Evolutionary conservation across 2,329 filamentous ascomycete species (phyloP).

Genomic region (Thielaviopsis musarum): DNA sequence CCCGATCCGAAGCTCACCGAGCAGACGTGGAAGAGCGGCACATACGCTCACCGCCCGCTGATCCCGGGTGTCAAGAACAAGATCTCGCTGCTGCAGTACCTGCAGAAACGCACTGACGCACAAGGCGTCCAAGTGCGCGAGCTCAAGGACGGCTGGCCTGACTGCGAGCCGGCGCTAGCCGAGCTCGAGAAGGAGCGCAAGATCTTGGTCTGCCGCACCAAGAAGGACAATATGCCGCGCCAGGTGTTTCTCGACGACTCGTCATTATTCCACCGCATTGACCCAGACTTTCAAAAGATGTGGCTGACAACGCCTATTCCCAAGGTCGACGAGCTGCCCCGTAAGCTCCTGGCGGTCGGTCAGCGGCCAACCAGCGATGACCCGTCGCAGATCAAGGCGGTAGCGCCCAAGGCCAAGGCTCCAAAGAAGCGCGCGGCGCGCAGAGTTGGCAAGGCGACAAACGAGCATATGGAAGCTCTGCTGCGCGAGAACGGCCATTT

Average conservation of each 20-base stretch:
- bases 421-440: constrained; percentile 52
- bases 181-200: constrained; percentile 62
- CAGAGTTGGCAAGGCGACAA: constrained; percentile 65
- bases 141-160: constrained; percentile 88
- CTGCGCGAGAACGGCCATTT: constrained; percentile 51
- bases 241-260: constrained; percentile 84
- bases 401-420: constrained; percentile 44
- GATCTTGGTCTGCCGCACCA: constrained; percentile 72
- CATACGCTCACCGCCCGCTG: constrained; percentile 69
- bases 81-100: constrained; percentile 59
- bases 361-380: constrained; percentile 76
- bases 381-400: constrained; percentile 32
- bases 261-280: constrained; percentile 55
- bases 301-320: constrained; percentile 74
- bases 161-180: constrained; percentile 63
- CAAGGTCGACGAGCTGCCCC: constrained; percentile 55
- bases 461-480: constrained; percentile 70
- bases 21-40: constrained; percentile 50
- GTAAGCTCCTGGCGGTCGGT: constrained; percentile 58
- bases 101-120: constrained; percentile 68
- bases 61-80: constrained; percentile 64
- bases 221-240: constrained; percentile 76
- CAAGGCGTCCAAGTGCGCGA: constrained; percentile 73
- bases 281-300: constrained; percentile 65
- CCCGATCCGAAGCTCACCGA: constrained; percentile 42